phyloP scores from a whole-genome alignment of 108 stramenopile species.

The Schizochytrium sp. region DNA sequence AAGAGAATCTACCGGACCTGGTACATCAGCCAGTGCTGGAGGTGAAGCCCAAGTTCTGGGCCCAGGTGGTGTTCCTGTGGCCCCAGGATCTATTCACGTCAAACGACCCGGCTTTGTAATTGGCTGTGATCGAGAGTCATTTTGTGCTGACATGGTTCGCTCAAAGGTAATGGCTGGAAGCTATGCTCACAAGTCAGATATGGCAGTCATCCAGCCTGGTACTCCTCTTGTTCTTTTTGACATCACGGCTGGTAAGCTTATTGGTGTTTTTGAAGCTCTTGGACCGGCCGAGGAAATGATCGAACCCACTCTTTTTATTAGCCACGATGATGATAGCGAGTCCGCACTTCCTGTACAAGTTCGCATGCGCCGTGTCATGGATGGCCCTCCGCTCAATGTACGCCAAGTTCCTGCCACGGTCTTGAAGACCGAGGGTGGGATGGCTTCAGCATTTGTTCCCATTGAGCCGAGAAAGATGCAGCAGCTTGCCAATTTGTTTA shows the following conservation, averaged over 20 bases:
- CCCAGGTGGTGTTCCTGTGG: conserved; percentile 44
- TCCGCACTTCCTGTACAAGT: conserved; percentile 29
- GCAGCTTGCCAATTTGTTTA: conserved; percentile 52
- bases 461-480: conserved; percentile 36
- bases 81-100: conserved; percentile 20
- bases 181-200: conserved; percentile 17
- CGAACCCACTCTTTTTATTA: conserved; percentile 12
- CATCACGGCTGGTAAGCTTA: neutral
- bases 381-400: neutral
- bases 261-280: conserved; percentile 50
- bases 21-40: neutral
- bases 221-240: conserved; percentile 23
- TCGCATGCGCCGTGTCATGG: neutral
- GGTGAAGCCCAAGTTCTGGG: neutral
- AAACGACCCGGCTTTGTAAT: conserved; percentile 40
- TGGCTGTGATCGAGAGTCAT: neutral
- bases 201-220: conserved; percentile 55
- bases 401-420: conserved; percentile 29
- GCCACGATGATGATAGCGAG: conserved; percentile 14
- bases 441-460: neutral
- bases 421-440: conserved; percentile 25
- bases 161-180: conserved; percentile 1
- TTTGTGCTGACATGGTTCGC: conserved; percentile 28
- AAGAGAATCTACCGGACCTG: neutral
- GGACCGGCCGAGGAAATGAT: conserved; percentile 35